Base-by-base conservation (phyloP, 169 alveolate species). In the Plasmodium malariae region DNA sequence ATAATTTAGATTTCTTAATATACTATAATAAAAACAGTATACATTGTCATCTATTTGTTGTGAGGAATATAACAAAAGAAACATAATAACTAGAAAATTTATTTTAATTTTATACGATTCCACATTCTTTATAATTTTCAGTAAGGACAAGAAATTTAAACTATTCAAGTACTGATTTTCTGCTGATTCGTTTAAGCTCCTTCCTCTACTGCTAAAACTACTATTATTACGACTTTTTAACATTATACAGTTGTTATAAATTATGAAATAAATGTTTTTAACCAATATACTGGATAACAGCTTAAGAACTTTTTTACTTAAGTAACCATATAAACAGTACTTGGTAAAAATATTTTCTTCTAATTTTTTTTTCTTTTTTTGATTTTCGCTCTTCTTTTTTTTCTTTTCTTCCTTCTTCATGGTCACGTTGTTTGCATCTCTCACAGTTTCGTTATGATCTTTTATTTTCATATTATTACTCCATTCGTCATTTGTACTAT, bases 61-160 rank as follows among this genome's bases (percentile, higher is more conserved):
- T 1, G 89, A 78, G 28, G 72, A 78, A 48, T 78, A 78, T 24
- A 78, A 28, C 17, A 78, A 40, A 2, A 78, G 76, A 57, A 78
- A 78, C 89, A 78, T 78, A 54, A 78, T 36, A 36, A 26, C 49
- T 30, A 78, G 37, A 40, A 78, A 78, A 65, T 78, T 78, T 63
- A 78, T 78, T 78, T 78, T 78, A 28, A 78, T 78, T 78, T 78
- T 78, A 57, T 78, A 78, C 0, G 89, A 78, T 21, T 78, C 43
- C 7, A 78, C 89, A 55, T 70, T 62, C 28, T 45, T 78, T 30
- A 78, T 78, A 45, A 78, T 49, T 78, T 78, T 78, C 43, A 78
- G 48, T 28, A 78, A n/a, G 70, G 89, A 78, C n/a, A 78, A n/a
- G 7, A 62, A 45, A 68, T 78, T 78, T 63, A 78, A 78, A 57